Evolutionary conservation across 2,329 filamentous ascomycete species (phyloP).

Genomic region (Diaporthe citri): DNA sequence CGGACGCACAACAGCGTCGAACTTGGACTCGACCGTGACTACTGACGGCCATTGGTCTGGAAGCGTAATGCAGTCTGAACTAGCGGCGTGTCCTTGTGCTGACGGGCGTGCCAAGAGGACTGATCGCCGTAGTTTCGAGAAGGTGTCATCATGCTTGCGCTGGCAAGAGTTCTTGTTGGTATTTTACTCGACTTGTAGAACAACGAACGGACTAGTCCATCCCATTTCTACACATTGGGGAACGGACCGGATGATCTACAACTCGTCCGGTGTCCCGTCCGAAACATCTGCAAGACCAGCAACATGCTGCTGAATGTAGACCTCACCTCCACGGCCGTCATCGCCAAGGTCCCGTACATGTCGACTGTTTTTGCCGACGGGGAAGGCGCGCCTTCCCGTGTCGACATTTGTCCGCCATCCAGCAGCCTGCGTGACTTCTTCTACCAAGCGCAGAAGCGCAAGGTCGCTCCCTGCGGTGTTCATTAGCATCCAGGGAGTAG

Average conservation of each 20-base stretch:
- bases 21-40: background rate
- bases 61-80: background rate
- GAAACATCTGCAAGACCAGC: background rate
- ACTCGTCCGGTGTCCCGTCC: background rate
- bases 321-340: background rate
- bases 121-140: background rate
- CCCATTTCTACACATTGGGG: background rate
- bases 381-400: slow-evolving; percentile 33
- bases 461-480: slow-evolving; percentile 25
- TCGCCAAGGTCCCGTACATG: slow-evolving; percentile 28
- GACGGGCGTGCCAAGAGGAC: background rate
- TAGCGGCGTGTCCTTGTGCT: background rate
- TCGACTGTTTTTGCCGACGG: slow-evolving; percentile 33
- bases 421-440: slow-evolving; percentile 19
- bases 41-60: background rate
- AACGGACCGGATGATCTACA: slow-evolving; percentile 1
- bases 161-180: background rate
- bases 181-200: background rate
- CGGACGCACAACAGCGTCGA: background rate
- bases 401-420: slow-evolving; percentile 36
- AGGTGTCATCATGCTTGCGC: too few species aligned
- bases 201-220: background rate
- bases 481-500: background rate
- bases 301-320: background rate
- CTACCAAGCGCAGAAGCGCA: slow-evolving; percentile 28